Percentiles rank a stretch among this genome's conserved stretches.
Conservation (phyloP, 2,329 filamentous ascomycete species). For the Talaromyces sp. region DNA sequence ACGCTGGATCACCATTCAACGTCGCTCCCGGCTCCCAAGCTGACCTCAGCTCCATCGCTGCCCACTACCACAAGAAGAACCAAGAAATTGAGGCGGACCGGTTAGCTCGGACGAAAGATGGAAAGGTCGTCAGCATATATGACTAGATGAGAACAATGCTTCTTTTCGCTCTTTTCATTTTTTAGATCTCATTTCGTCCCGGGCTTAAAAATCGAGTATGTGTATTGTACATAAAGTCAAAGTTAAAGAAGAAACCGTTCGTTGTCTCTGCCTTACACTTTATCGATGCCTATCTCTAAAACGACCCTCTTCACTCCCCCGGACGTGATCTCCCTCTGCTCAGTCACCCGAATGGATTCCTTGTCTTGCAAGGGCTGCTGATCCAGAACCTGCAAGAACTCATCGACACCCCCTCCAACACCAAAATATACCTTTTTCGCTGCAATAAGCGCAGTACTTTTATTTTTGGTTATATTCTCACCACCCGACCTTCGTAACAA, state of each 20-base stretch:
- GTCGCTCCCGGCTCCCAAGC: slow-evolving; percentile 59
- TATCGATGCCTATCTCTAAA: slow-evolving; percentile 32
- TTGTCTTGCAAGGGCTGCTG: slow-evolving; percentile 21
- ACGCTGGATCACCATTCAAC: slow-evolving; percentile 61
- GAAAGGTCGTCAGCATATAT: slow-evolving; percentile 44
- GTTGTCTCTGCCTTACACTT: not conserved
- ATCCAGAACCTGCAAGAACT: slow-evolving; percentile 45
- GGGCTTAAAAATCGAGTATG: not conserved
- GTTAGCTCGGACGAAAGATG: slow-evolving; percentile 44
- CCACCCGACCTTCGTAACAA: slow-evolving; percentile 45
- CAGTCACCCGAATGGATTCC: slow-evolving; percentile 28
- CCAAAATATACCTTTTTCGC: slow-evolving; percentile 66
- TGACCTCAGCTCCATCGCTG: slow-evolving; percentile 58
- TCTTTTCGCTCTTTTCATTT: not conserved
- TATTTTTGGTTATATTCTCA: slow-evolving; percentile 12
- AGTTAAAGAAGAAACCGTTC: not conserved
- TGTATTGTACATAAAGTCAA: slow-evolving; percentile 18
- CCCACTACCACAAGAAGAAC: slow-evolving; percentile 60
- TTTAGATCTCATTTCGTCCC: not conserved
- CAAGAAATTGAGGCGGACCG: slow-evolving; percentile 57
- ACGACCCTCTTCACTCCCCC: slow-evolving; percentile 46
- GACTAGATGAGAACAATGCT: slow-evolving; percentile 31
- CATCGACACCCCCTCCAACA: slow-evolving; percentile 63
- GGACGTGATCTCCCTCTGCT: slow-evolving; percentile 38
- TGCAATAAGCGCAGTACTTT: slow-evolving; percentile 54